A percentile compares a stretch with the other conserved stretches of the same genome.
Conservation (phyloP, 352 stramenopile genomes). For the Phytophthora pistaciae region DNA sequence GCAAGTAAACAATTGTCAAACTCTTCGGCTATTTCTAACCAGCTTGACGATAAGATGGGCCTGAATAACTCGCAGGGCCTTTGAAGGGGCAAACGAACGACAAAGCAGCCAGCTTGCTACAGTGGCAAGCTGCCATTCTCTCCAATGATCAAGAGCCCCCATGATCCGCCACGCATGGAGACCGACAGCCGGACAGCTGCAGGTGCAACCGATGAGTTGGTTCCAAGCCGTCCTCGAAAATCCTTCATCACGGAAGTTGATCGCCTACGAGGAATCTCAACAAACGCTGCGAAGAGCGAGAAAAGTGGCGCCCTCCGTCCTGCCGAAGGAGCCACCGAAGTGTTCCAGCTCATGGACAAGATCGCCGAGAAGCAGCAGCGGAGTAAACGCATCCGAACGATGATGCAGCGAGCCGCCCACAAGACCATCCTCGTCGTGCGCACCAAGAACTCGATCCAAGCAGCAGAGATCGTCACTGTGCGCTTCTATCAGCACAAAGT, state of each 20-base stretch:
- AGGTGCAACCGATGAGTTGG: not conserved
- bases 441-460: slow-evolving; percentile 75
- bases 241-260: slow-evolving; percentile 52
- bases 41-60: not conserved
- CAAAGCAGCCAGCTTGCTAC: not conserved
- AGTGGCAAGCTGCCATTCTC: not conserved
- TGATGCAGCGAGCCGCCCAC: slow-evolving; percentile 76
- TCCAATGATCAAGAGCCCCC: slow-evolving; percentile 5
- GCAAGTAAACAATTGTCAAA: too few species aligned
- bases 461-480: slow-evolving; percentile 71
- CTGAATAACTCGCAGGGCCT: not conserved
- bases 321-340: slow-evolving; percentile 38
- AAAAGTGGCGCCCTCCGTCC: slow-evolving; percentile 15
- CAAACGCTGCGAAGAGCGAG: slow-evolving; percentile 6
- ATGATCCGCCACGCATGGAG: not conserved
- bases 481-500: slow-evolving; percentile 54
- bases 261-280: slow-evolving; percentile 2
- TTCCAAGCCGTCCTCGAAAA: slow-evolving; percentile 17
- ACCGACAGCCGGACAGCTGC: not conserved
- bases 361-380: slow-evolving; percentile 57
- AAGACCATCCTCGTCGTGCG: slow-evolving; percentile 81
- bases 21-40: not conserved
- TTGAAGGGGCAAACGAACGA: not conserved
- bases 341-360: slow-evolving; percentile 64
- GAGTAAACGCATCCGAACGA: slow-evolving; percentile 61